Evolutionary conservation across 192 early-diverging fungal genomes (phyloP).

Genomic region (Backusella tarrabulga): DNA sequence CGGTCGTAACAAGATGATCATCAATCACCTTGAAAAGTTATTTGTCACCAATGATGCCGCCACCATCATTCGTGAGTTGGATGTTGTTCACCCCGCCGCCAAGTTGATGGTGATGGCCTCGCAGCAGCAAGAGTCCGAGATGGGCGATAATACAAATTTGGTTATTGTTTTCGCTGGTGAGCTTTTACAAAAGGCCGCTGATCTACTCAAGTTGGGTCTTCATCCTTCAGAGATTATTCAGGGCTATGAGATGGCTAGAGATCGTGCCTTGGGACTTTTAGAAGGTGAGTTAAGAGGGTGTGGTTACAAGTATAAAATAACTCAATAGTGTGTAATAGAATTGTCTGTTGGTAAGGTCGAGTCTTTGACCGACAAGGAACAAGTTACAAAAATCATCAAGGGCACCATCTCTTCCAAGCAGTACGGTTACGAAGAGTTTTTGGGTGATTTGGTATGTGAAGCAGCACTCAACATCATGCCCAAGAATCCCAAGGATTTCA

Average conservation of each 20-base stretch:
- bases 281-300: conserved; percentile 53
- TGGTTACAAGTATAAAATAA: neutral
- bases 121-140: conserved; percentile 96
- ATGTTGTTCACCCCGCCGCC: conserved; percentile 97
- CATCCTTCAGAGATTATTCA: conserved; percentile 93
- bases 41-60: conserved; percentile 99
- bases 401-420: conserved; percentile 91
- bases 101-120: conserved; percentile 94
- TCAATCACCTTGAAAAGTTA: conserved; percentile 97
- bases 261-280: conserved; percentile 79
- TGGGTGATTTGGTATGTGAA: conserved; percentile 77
- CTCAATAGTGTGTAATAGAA: conserved; percentile 35
- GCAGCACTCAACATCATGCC: conserved; percentile 91
- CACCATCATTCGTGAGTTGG: conserved; percentile 95
- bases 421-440: conserved; percentile 92
- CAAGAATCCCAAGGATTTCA: conserved; percentile 82
- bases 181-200: conserved; percentile 91
- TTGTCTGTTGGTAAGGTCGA: conserved; percentile 67
- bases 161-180: conserved; percentile 94
- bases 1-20: conserved; percentile 98
- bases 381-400: conserved; percentile 74
- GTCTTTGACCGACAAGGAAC: conserved; percentile 45
- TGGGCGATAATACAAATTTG: conserved; percentile 96
- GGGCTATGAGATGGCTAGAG: conserved; percentile 87
- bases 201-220: conserved; percentile 92